Base-by-base conservation (phyloP, 257 asterid species). In the Rauvolfia tetraphylla region DNA sequence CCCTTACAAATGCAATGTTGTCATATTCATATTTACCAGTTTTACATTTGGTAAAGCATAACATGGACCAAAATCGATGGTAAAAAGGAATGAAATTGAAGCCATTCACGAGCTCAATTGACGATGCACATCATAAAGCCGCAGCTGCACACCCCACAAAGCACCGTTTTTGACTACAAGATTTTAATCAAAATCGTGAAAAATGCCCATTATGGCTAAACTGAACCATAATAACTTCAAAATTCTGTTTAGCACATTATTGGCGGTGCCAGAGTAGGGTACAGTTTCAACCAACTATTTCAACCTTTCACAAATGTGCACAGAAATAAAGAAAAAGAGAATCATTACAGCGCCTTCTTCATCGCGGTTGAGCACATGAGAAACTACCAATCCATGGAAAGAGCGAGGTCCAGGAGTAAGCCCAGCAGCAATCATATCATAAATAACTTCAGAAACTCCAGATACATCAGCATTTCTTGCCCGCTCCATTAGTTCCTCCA, bases 341-440 rank as follows among this genome's bases (percentile, higher is more conserved):
- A 67, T 36, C 42, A 88, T 68, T 86, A 95, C 98, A 71, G 98
- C 96, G 88, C 98, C 98, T 70, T 88, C 88, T 65, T 81, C 90
- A 23, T 95, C 97, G 49, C 88, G 86, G 77, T 84, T 87, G 75
- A 95, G 97, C 70, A 86, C 96, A 80, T 95, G 86, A 5, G 98
- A 84, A 74, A 95, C 98, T 17, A 95, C 87, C 27, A 95, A 84
- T 7, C 97, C 98, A 68, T 95, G 98, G 77, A 92, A 95, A 31
- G 98, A 88, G 83, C 98, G 90, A 49, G 98, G 98, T 33, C 98
- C 98, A 73, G 98, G 98, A 46, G 85, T 85, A 62, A 95, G 84
- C 56, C 98, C 98, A n/a, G 98, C 98, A 33, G 98, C 98, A 84
- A 92, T 83, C 98, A 95, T 95, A 77, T 95, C 98, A 72, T 95